A percentile compares a stretch with the other conserved stretches of the same genome.
phyloP scores from a whole-genome alignment of 352 stramenopile genomes.

The Phytopythium cucurbitacearum region DNA sequence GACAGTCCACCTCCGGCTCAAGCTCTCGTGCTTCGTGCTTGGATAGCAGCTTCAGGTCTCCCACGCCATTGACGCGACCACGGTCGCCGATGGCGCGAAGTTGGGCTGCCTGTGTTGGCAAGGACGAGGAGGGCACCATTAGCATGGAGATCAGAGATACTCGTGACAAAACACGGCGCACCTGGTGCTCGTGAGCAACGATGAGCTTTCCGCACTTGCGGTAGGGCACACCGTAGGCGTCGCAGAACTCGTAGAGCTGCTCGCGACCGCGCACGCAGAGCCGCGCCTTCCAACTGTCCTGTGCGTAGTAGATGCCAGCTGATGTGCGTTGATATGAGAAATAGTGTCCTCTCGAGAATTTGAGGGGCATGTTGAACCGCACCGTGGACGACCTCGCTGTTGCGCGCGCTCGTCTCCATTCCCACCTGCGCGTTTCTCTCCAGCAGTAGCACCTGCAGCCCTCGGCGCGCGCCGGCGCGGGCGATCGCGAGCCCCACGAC shows the following conservation, averaged over 20 bases:
- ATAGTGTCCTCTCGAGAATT: background rate
- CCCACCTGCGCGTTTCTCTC: slow-evolving; percentile 83
- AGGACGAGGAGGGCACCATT: too few species aligned
- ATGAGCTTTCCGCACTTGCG: slow-evolving; percentile 94
- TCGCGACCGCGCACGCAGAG: slow-evolving; percentile 89
- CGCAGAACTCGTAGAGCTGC: slow-evolving; percentile 92
- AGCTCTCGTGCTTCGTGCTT: slow-evolving; percentile 31
- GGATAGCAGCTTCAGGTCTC: slow-evolving; percentile 46
- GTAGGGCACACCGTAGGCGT: slow-evolving; percentile 71
- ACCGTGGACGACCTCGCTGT: slow-evolving; percentile 96
- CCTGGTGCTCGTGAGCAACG: slow-evolving; percentile 80
- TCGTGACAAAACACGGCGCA: slow-evolving; percentile 7
- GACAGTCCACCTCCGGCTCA: slow-evolving; percentile 56
- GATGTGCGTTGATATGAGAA: background rate
- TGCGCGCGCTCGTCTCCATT: slow-evolving; percentile 87
- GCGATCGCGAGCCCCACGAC: slow-evolving; percentile 77
- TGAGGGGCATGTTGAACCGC: slow-evolving; percentile 4
- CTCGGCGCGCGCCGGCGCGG: slow-evolving; percentile 41
- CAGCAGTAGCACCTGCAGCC: slow-evolving; percentile 81
- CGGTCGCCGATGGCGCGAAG: slow-evolving; percentile 31
- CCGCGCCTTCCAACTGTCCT: slow-evolving; percentile 83
- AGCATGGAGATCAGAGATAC: too few species aligned
- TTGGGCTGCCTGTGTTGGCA: slow-evolving; percentile 21
- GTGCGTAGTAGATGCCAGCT: slow-evolving; percentile 93
- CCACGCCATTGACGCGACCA: slow-evolving; percentile 51